Percentiles rank a stretch among this genome's conserved stretches.
Evolutionary conservation across 495 filamentous ascomycete genomes (phyloP).

Genomic region (Penicillium cinerascens): DNA sequence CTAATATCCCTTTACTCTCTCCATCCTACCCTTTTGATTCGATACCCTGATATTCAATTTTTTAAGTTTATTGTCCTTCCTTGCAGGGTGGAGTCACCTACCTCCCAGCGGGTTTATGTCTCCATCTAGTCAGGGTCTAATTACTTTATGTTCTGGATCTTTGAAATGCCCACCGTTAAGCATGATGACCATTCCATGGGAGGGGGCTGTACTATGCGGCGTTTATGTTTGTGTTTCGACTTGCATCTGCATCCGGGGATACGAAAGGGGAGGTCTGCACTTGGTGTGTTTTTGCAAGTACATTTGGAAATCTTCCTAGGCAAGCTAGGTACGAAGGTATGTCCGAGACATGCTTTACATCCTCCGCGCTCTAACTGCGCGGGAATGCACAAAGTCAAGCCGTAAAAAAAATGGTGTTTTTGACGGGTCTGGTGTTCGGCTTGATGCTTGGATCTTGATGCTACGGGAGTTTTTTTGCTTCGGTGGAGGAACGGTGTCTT

Average conservation of each 20-base stretch:
- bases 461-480: neutral
- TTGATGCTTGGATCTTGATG: neutral
- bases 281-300: conserved; percentile 6
- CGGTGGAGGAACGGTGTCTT: neutral
- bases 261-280: conserved; percentile 1
- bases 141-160: neutral
- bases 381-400: conserved; percentile 4
- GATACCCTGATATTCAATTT: conserved; percentile 10
- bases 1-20: conserved; percentile 32
- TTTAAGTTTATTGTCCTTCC: conserved; percentile 1
- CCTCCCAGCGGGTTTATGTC: neutral
- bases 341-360: neutral
- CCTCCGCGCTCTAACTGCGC: neutral
- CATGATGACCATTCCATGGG: conserved; percentile 17
- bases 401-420: neutral
- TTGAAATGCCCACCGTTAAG: conserved; percentile 4
- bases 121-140: neutral
- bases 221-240: conserved; percentile 11
- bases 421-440: neutral
- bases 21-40: conserved; percentile 8
- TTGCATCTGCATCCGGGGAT: conserved; percentile 19
- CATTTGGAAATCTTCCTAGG: neutral
- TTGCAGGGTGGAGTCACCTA: neutral
- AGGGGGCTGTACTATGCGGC: conserved; percentile 19
- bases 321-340: neutral